A percentile compares a stretch with the other conserved stretches of the same genome.
These are phyloP conservation scores for Penicillium paneum DNA, from an alignment of 2,329 filamentous ascomycete genomes.

Conservation along the genomic window DNA sequence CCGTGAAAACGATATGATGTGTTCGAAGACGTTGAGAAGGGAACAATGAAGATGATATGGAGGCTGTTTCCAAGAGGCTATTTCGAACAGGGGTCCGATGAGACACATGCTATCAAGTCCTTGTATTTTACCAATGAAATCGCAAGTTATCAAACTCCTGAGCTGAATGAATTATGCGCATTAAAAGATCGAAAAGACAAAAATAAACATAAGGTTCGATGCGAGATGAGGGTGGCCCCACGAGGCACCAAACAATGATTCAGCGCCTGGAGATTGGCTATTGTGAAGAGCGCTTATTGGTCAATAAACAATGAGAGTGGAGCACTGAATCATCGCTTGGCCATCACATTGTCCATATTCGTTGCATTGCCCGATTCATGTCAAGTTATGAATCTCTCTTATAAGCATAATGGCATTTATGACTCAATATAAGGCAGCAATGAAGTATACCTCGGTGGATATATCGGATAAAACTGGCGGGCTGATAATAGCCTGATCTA, in stretches of 20 bases:
- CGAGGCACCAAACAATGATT: neutral
- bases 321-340: neutral
- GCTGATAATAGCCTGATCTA: neutral
- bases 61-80: neutral
- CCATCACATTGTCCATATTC: neutral
- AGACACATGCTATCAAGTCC: neutral
- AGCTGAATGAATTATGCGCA: neutral
- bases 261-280: neutral
- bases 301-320: accelerated
- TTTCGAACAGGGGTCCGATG: neutral
- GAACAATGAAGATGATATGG: neutral
- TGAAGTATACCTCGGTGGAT: neutral
- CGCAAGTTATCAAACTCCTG: neutral
- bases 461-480: neutral
- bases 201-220: neutral
- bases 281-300: accelerated
- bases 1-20: neutral
- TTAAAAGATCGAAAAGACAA: neutral
- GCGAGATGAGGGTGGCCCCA: neutral
- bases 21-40: neutral
- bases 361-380: neutral
- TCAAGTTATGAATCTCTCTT: neutral
- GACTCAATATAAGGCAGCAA: neutral
- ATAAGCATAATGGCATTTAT: neutral
- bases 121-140: neutral